A percentile compares a stretch with the other conserved stretches of the same genome.
These are phyloP conservation scores for Medakamo hakoo DNA, from an alignment of 139 green algal genomes.

Conservation along the genomic window DNA sequence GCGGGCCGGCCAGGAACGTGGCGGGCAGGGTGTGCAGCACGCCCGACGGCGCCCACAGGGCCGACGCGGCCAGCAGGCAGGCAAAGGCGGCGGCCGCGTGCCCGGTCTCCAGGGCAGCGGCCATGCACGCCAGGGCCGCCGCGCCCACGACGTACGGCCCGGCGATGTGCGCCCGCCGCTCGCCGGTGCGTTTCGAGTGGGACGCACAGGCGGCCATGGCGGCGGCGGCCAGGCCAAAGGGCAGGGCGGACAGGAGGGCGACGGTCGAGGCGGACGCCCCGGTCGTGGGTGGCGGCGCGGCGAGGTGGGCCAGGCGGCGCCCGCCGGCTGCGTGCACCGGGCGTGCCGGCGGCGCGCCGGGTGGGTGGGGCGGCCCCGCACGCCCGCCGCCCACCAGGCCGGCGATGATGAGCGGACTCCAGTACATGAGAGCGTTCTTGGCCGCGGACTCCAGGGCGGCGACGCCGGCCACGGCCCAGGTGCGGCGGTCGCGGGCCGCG, in stretches of 20 bases:
- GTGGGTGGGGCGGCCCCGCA: too few relatives aligned
- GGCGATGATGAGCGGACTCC: constrained; percentile 15
- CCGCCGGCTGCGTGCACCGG: too few relatives aligned
- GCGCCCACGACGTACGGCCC: not conserved
- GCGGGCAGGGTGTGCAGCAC: constrained; percentile 25
- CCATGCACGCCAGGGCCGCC: not conserved
- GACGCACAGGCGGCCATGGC: constrained; percentile 10
- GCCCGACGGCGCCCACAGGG: constrained; percentile 12
- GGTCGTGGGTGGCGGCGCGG: too few relatives aligned
- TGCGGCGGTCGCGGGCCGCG: constrained; percentile 4
- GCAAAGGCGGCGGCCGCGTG: constrained; percentile 8
- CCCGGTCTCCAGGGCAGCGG: not conserved
- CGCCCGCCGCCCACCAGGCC: constrained; percentile 1
- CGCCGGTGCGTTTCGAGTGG: constrained; percentile 4
- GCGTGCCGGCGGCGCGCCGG: too few relatives aligned
- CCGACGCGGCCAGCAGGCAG: constrained; percentile 8
- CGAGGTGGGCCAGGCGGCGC: too few relatives aligned
- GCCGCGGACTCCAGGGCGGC: constrained; percentile 8
- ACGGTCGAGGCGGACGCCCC: constrained; percentile 1
- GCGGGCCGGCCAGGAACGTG: constrained; percentile 20
- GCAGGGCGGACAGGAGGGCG: constrained; percentile 14
- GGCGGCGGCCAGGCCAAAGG: constrained; percentile 16
- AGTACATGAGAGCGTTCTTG: constrained; percentile 20
- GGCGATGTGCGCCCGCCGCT: not conserved
- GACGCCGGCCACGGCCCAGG: constrained; percentile 9